phyloP scores from a whole-genome alignment of 352 stramenopile species.

The Pythium brassicae region DNA sequence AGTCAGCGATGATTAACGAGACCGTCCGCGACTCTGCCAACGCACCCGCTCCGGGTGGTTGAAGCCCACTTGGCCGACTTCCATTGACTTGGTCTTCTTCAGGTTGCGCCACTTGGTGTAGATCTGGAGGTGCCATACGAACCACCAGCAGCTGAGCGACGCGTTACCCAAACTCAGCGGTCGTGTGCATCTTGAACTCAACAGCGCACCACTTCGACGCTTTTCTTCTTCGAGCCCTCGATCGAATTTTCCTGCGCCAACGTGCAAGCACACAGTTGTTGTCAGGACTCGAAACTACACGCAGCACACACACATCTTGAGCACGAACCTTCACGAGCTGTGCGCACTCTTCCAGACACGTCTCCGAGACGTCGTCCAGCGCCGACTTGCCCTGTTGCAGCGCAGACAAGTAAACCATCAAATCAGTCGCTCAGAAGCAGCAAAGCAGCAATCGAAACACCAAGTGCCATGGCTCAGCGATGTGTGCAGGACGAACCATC shows the following conservation, averaged over 20 bases:
- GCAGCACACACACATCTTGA: neutral
- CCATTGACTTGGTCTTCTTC: slow-evolving; percentile 88
- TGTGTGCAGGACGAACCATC: slow-evolving; percentile 27
- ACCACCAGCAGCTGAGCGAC: neutral
- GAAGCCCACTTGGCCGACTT: slow-evolving; percentile 88
- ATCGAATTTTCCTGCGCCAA: slow-evolving; percentile 87
- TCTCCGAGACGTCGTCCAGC: slow-evolving; percentile 74
- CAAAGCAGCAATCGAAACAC: neutral
- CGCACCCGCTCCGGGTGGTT: slow-evolving; percentile 61
- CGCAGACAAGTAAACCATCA: neutral
- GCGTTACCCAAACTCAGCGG: too few relatives aligned
- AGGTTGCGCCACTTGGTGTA: slow-evolving; percentile 94
- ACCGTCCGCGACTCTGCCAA: too few relatives aligned
- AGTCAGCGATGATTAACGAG: too few relatives aligned
- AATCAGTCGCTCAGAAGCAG: neutral
- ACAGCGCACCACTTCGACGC: slow-evolving; percentile 67
- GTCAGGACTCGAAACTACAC: neutral
- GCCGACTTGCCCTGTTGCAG: slow-evolving; percentile 55
- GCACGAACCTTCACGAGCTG: slow-evolving; percentile 88
- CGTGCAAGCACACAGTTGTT: neutral
- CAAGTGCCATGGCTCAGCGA: too few relatives aligned
- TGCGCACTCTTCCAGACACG: slow-evolving; percentile 85
- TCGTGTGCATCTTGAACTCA: neutral
- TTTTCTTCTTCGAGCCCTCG: slow-evolving; percentile 91
- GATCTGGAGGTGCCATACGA: slow-evolving; percentile 35